Base-by-base conservation (phyloP, 129 eudicot species). In the Tagetes patula region DNA sequence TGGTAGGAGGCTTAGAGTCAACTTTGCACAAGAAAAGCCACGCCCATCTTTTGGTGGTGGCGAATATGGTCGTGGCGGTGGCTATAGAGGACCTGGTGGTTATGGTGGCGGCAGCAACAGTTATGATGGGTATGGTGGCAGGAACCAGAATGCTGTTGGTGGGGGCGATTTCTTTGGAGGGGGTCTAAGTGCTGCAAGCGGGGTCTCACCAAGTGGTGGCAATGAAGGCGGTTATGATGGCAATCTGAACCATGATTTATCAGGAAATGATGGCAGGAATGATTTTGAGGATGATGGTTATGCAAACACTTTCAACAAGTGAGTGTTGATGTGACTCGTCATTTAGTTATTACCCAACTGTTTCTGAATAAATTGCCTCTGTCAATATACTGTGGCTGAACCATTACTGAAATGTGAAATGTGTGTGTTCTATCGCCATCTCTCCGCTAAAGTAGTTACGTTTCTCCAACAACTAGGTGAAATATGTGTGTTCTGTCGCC, bases 1-100 rank as follows among this genome's bases (percentile, higher is more conserved):
- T 65, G 98, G 98, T 55, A 90, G 96, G 69, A 83, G 73, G 78
- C 38, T 93, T 53, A 82, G 89, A 70, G 92, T 93, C 49, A 86
- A 79, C 69, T 84, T 85, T 40, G 98, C 98, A 13, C 80, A 88
- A 45, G 98, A 93, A 42, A 90, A 56, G 71, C 81, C 90, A 54
- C 95, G 92, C 11, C 84, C 77, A 43, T 31, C 77, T 32, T 81
- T 50, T 63, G 75, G 83, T 12, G 79, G 72, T 8, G 87, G 82
- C 67, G 76, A 74, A 0, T n/a, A 2, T 72, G 90, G 85, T 41
- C 75, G 83, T 70, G 71, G 80, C 20, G 84, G 87, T 41, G 47
- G 68, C 2, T 75, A 47, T 38, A 81, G 75, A n/a, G 85, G 75
- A 3, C 55, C 31, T 3, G 78, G 79, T 54, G 80, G 82, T 36